Base-by-base conservation (phyloP, 805 yeast species). In the Candida broadrunensis region DNA sequence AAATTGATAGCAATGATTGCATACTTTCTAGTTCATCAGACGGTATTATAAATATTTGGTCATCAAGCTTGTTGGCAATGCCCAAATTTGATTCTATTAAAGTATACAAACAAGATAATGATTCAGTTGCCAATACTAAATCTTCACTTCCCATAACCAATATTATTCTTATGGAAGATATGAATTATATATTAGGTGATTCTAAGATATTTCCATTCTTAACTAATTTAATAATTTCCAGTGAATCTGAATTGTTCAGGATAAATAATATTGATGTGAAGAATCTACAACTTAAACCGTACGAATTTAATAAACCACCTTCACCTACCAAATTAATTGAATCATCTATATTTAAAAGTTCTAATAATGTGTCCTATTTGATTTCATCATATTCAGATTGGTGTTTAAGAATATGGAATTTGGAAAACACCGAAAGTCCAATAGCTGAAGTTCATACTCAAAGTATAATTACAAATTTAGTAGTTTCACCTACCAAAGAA, bases 21-120 rank as follows among this genome's bases (percentile, higher is more conserved):
- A 35, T 58, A 13, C 41, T 59, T 15, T 43, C 59, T 3, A 39
- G 50, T 16, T 60, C 63, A 3, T 26, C 36, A 15, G 61, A 56
- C 24, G 70, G 69, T 0, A 36, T 55, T 4, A 40, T 65, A 6
- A 63, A 64, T 35, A 41, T 52, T 3, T 65, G 72, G 72, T 63
- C 70, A 2, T 45, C 60, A 11, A 65, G 56, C 40, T 44, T 65
- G 21, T 46, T 65, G 15, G 66, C 60, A 18, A 37, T 56, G 7
- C 71, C 71, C 2, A 52, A 48, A 37, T 37, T 46, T 14, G 48
- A 51, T 17, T 41, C 58, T 2, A 29, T 29, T 29, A 6, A 29
- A 15, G 12, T 29, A 14, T 29, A 14, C 12, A 15, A 15, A 15
- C 32, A 17, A 8, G 9, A n/a, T 5, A 18, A 29, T 14, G 18